phyloP scores from a whole-genome alignment of 2,329 filamentous ascomycete species.

The Alternaria tenuissima region DNA sequence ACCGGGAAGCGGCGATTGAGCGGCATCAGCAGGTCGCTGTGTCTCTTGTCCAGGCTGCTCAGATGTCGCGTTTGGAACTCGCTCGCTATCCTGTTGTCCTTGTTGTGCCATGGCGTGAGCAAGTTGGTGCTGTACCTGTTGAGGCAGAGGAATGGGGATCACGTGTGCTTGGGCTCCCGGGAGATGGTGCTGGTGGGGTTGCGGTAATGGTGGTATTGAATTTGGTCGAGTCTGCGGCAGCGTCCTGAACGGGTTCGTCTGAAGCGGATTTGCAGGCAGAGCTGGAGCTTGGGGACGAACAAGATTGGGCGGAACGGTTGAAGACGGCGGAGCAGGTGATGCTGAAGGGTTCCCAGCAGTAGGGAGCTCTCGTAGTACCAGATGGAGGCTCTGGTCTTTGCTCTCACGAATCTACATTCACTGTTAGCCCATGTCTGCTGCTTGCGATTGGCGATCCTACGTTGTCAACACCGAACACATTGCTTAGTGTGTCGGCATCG shows the following conservation, averaged over 20 bases:
- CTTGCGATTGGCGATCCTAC: conserved; percentile 48
- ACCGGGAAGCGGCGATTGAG: conserved; percentile 12
- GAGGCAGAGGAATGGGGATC: conserved; percentile 29
- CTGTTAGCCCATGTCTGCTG: conserved; percentile 18
- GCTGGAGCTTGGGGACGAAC: conserved; percentile 31
- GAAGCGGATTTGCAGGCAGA: conserved; percentile 30
- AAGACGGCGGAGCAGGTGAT: conserved; percentile 35
- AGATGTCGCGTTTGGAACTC: conserved; percentile 6
- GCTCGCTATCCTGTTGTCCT: conserved; percentile 15
- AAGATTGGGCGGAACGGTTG: conserved; percentile 52
- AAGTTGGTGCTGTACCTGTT: conserved; percentile 34
- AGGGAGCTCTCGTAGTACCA: conserved; percentile 50
- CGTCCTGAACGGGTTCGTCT: conserved; percentile 45
- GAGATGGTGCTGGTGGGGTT: conserved; percentile 26
- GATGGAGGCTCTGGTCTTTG: conserved; percentile 48
- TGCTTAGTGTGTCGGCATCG: conserved; percentile 58
- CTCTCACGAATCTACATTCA: conserved; percentile 45
- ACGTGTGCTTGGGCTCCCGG: conserved; percentile 20
- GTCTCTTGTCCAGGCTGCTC: conserved; percentile 14
- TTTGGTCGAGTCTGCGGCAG: conserved; percentile 37
- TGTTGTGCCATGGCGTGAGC: conserved; percentile 35
- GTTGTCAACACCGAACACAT: conserved; percentile 60
- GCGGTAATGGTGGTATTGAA: conserved; percentile 37
- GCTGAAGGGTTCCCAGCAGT: conserved; percentile 7
- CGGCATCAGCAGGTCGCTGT: conserved; percentile 16